phyloP scores from a whole-genome alignment of 2,329 filamentous ascomycete species.

The Colletotrichum sp. region DNA sequence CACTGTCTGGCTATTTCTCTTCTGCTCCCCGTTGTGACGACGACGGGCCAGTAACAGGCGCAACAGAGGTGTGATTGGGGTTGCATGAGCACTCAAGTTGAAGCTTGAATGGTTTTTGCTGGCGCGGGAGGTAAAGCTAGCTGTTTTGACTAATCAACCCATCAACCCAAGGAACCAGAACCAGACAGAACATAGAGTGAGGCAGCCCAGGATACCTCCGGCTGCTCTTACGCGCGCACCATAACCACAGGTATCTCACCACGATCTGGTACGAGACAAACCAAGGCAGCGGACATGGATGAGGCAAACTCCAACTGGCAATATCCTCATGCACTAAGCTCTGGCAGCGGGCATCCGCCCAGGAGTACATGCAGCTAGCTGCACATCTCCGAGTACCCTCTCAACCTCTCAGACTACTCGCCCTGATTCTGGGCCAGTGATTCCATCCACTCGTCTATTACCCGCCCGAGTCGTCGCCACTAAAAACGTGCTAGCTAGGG shows the following conservation, averaged over 20 bases:
- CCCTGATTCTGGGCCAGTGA: background rate
- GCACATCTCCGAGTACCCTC: background rate
- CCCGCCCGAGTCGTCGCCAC: background rate
- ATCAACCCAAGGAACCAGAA: background rate
- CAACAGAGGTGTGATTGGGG: background rate
- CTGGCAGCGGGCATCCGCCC: slow-evolving; percentile 1
- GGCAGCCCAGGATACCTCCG: background rate
- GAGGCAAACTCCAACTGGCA: slow-evolving; percentile 4
- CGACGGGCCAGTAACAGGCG: background rate
- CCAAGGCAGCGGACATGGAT: background rate
- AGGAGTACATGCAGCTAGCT: background rate
- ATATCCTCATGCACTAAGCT: slow-evolving; percentile 10
- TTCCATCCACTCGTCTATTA: background rate
- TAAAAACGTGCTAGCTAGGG: background rate
- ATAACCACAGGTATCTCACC: background rate
- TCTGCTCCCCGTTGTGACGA: background rate
- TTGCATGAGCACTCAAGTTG: background rate
- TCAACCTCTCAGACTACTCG: background rate
- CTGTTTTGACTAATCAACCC: background rate
- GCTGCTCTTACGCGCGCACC: background rate
- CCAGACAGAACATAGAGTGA: background rate
- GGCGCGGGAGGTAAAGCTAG: background rate
- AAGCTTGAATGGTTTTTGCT: background rate
- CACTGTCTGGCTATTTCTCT: background rate
- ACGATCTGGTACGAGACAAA: background rate